Conservation (phyloP, 371 early-diverging fungal species). For the Dichotomocladium elegans region DNA sequence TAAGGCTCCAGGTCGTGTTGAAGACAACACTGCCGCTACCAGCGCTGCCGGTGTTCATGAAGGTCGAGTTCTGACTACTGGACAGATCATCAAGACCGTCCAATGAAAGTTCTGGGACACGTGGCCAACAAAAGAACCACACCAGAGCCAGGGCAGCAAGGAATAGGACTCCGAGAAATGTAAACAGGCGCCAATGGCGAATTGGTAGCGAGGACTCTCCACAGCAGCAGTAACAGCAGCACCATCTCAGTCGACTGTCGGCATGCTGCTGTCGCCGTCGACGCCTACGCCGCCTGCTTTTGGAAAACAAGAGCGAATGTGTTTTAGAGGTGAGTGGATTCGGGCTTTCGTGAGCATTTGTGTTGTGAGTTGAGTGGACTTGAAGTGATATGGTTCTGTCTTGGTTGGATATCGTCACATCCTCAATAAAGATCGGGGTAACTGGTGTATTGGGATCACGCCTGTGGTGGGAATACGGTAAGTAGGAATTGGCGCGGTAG, state of each 20-base stretch:
- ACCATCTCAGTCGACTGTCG: constrained; percentile 12
- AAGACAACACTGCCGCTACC: constrained; percentile 2
- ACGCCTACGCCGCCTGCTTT: constrained; percentile 10
- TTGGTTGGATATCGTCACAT: constrained; percentile 21
- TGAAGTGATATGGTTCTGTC: constrained; percentile 23
- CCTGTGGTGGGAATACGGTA: constrained; percentile 42
- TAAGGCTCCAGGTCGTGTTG: constrained; percentile 17
- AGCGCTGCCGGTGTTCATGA: constrained; percentile 3
- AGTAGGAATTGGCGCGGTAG: constrained; percentile 37
- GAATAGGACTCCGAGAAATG: constrained; percentile 16
- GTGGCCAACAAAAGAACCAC: constrained; percentile 45
- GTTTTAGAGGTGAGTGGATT: constrained; percentile 3
- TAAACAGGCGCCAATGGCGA: constrained; percentile 11
- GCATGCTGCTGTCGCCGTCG: constrained; percentile 7
- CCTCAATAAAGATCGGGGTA: constrained; percentile 38
- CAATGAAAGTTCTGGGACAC: constrained; percentile 19
- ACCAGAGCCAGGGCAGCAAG: constrained; percentile 18
- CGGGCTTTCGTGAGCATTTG: constrained; percentile 25
- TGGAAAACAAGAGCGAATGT: no score
- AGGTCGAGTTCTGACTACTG: constrained; percentile 3
- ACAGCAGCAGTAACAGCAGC: no score
- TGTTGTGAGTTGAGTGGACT: constrained; percentile 26
- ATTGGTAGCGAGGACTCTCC: no score
- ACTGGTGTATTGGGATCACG: constrained; percentile 27
- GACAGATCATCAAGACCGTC: constrained; percentile 14